Percentiles rank a stretch among this genome's conserved stretches.
Evolutionary conservation across 345 rosid genomes (phyloP).

Genomic region (Arabis alpina): DNA sequence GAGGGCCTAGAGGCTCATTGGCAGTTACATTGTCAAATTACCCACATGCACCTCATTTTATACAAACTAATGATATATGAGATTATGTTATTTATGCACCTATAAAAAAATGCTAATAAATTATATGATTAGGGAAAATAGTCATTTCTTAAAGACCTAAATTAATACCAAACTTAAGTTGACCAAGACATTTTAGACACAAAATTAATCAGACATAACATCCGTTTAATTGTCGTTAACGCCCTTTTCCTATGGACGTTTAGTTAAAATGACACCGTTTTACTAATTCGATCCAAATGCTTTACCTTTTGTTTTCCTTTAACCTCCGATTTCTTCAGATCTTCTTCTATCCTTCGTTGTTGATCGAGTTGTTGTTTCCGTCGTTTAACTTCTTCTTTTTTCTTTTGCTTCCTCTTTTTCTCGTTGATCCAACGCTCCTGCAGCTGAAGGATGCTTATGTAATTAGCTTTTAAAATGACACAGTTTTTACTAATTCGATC

Average conservation of each 20-base stretch:
- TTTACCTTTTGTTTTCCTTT: not conserved
- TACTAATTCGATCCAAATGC: not conserved
- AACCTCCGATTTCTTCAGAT: constrained; percentile 15
- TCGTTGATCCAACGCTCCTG: constrained; percentile 38
- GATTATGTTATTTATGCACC: no score
- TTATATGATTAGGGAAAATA: no score
- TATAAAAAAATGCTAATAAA: no score
- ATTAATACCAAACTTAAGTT: no score
- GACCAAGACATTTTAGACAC: no score
- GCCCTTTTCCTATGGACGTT: no score
- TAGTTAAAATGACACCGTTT: no score
- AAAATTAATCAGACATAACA: no score
- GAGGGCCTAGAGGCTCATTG: not conserved
- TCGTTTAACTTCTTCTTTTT: constrained; percentile 30
- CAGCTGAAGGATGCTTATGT: constrained; percentile 40
- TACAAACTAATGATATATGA: no score
- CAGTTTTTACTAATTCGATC: not conserved
- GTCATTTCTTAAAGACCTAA: no score
- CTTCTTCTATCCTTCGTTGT: constrained; percentile 7
- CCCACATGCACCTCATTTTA: no score
- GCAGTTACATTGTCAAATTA: not conserved
- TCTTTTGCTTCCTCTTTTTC: constrained; percentile 25
- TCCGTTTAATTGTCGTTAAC: no score
- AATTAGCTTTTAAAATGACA: not conserved
- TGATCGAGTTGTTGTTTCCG: constrained; percentile 19